These are phyloP conservation scores for Cinchona pubescens DNA, from an alignment of 257 asterid species.

Conservation along the genomic window DNA sequence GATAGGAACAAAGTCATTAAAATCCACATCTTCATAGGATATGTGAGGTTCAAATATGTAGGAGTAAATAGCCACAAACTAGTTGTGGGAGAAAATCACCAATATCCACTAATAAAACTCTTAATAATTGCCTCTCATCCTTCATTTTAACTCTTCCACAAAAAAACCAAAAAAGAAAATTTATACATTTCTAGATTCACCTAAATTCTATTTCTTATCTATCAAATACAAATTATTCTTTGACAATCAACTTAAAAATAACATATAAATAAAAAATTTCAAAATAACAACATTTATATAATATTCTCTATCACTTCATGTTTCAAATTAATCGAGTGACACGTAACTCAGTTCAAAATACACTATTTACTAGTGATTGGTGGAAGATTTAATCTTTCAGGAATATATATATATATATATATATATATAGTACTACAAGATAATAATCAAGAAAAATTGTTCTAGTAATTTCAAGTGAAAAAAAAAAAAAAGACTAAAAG, in stretches of 20 bases:
- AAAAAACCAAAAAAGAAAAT: not conserved
- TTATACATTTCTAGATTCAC: no score
- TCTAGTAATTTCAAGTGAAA: not conserved
- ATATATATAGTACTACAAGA: no score
- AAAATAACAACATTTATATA: no score
- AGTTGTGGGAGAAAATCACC: not conserved
- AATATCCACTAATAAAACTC: not conserved
- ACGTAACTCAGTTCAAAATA: no score
- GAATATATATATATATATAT: no score
- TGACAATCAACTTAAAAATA: not conserved
- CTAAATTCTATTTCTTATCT: not conserved
- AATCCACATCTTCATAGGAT: not conserved
- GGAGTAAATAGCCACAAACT: conserved; percentile 13
- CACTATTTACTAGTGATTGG: no score
- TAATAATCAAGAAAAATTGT: not conserved
- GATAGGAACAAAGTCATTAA: not conserved
- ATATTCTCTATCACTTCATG: no score
- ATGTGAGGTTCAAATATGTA: not conserved
- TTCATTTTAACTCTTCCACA: not conserved
- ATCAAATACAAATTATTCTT: not conserved
- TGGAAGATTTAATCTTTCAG: no score
- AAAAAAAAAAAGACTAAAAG: not conserved
- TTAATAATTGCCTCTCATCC: not conserved
- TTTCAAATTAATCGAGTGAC: not conserved
- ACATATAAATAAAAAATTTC: not conserved